Evolutionary conservation across 108 stramenopile genomes (phyloP).

Genomic region (Bacterosira constricta): DNA sequence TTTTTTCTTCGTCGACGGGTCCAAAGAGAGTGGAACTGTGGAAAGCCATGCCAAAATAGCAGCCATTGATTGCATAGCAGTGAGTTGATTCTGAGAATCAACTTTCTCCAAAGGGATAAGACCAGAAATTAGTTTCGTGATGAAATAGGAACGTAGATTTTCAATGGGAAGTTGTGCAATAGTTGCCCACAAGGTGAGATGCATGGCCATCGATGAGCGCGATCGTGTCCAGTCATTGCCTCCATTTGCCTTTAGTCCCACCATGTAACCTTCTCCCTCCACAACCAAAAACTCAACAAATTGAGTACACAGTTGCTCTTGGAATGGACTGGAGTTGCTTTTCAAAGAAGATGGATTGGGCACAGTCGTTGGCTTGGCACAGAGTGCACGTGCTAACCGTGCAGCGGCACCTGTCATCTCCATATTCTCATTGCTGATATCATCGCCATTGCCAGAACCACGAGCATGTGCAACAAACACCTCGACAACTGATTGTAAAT

Average conservation of each 20-base stretch:
- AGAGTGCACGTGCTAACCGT: conserved; percentile 63
- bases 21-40: conserved; percentile 28
- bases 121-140: conserved; percentile 19
- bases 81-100: not conserved
- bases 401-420: conserved; percentile 60
- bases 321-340: conserved; percentile 1
- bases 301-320: conserved; percentile 49
- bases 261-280: conserved; percentile 15
- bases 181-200: conserved; percentile 42
- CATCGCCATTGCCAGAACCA: conserved; percentile 15
- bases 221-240: conserved; percentile 12
- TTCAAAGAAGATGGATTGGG: not conserved
- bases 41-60: conserved; percentile 38
- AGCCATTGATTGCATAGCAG: conserved; percentile 37
- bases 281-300: conserved; percentile 40
- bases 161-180: conserved; percentile 29
- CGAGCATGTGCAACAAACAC: conserved; percentile 69
- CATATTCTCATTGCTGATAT: conserved; percentile 13
- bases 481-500: conserved; percentile 68
- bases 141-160: conserved; percentile 13
- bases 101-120: conserved; percentile 4
- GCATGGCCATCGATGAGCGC: conserved; percentile 33
- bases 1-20: conserved; percentile 47
- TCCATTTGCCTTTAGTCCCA: conserved; percentile 5
- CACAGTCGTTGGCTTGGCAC: conserved; percentile 32